Evolutionary conservation across 768 basidiomycete genomes (phyloP).

Genomic region (Naganishia randhawae): DNA sequence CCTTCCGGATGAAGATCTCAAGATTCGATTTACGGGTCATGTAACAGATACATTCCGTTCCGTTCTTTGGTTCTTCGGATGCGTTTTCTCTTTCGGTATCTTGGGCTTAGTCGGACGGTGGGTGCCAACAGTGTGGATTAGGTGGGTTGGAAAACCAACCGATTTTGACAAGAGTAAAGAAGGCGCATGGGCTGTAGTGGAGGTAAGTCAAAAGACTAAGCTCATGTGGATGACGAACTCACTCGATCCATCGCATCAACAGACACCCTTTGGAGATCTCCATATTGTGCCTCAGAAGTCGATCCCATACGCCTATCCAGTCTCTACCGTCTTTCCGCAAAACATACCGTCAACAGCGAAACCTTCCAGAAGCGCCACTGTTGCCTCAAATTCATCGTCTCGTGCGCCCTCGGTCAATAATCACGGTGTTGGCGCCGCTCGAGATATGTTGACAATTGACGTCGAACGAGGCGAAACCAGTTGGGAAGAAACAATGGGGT

Average conservation of each 20-base stretch:
- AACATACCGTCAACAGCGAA: slow-evolving; percentile 20
- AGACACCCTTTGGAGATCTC: slow-evolving; percentile 82
- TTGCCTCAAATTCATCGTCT: slow-evolving; percentile 24
- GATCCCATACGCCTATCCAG: slow-evolving; percentile 69
- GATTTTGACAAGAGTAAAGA: slow-evolving; percentile 67
- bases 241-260: slow-evolving; percentile 25
- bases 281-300: slow-evolving; percentile 68
- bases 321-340: slow-evolving; percentile 73
- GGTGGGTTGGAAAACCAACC: slow-evolving; percentile 75
- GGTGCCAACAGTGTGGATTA: slow-evolving; percentile 88
- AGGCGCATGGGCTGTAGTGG: slow-evolving; percentile 70
- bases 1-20: slow-evolving; percentile 82
- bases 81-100: slow-evolving; percentile 65
- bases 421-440: slow-evolving; percentile 39
- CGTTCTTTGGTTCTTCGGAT: slow-evolving; percentile 67
- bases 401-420: slow-evolving; percentile 29
- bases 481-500: slow-evolving; percentile 52
- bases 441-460: slow-evolving; percentile 46
- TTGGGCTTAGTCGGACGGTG: slow-evolving; percentile 82
- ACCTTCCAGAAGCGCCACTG: slow-evolving; percentile 14
- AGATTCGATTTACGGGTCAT: slow-evolving; percentile 81
- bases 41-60: slow-evolving; percentile 63
- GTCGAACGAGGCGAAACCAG: slow-evolving; percentile 48
- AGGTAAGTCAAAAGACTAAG: slow-evolving; percentile 60
- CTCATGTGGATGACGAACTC: neutral